Percentiles rank a stretch among this genome's conserved stretches.
Evolutionary conservation across 805 yeast species (phyloP).

Genomic region (Hanseniaspora nectarophila): DNA sequence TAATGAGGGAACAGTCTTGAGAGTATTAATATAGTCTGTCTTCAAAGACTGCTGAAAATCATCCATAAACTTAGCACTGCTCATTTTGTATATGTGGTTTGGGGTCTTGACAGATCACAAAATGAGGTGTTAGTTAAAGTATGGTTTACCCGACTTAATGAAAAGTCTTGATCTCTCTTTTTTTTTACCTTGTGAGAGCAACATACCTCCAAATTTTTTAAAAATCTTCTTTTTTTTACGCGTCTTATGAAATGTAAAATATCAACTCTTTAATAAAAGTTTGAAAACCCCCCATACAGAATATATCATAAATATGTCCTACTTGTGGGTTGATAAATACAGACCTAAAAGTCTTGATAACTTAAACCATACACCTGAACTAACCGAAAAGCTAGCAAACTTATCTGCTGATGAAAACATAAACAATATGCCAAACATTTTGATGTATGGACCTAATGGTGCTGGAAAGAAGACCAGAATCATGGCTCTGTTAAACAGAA

Average conservation of each 20-base stretch:
- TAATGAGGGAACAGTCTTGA: not conserved
- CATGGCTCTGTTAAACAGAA: conserved; percentile 60
- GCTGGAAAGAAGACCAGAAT: conserved; percentile 94
- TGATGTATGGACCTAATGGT: conserved; percentile 92
- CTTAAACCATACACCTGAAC: conserved; percentile 53
- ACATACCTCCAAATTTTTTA: no score
- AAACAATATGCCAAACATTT: conserved; percentile 76
- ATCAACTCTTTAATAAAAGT: not conserved
- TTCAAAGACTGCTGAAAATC: not conserved
- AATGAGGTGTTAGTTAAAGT: no score
- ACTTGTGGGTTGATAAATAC: conserved; percentile 89
- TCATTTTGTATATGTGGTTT: no score
- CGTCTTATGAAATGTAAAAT: not conserved
- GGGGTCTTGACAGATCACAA: no score
- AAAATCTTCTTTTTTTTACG: not conserved
- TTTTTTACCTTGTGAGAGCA: no score
- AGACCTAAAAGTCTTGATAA: conserved; percentile 59
- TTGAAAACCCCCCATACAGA: not conserved
- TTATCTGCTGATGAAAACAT: conserved; percentile 19
- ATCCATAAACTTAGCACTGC: not conserved
- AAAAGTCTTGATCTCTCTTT: no score
- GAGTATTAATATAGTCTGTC: not conserved
- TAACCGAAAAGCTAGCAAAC: conserved; percentile 53
- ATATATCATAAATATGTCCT: conserved; percentile 44
- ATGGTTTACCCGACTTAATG: no score